Conservation (phyloP, 306 rosid species). For the cucumber (Cucumis sativus) region DNA sequence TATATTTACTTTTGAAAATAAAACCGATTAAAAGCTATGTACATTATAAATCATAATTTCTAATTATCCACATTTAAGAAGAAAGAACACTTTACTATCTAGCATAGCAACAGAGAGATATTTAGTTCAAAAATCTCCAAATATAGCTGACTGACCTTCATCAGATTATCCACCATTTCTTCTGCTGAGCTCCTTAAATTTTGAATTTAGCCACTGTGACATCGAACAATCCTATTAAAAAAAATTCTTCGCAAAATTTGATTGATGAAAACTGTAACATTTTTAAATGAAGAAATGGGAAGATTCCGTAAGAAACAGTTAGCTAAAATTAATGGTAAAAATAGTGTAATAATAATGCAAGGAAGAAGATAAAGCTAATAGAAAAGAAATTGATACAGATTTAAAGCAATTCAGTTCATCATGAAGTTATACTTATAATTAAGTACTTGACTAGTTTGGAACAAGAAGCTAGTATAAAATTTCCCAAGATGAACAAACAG, state of each 20-base stretch:
- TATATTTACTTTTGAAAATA: no score
- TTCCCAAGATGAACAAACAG: neutral
- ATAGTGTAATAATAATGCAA: neutral
- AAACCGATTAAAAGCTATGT: no score
- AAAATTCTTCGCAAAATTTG: neutral
- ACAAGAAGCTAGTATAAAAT: neutral
- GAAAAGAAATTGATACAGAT: neutral
- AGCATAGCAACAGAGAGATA: no score
- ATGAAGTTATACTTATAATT: neutral
- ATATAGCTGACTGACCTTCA: neutral
- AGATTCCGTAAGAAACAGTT: neutral
- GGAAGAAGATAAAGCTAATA: neutral
- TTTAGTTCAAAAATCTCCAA: no score
- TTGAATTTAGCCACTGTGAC: neutral
- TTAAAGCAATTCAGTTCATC: neutral
- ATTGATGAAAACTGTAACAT: neutral
- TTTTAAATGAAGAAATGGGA: neutral
- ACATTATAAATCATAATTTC: no score
- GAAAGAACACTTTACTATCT: no score
- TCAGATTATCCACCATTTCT: neutral
- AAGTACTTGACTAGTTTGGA: neutral
- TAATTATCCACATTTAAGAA: no score
- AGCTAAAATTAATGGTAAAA: neutral
- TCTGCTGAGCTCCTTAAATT: neutral
- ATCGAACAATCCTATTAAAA: neutral